Base-by-base conservation (phyloP, 345 rosid genomes). In the Moricandia moricandioides region DNA sequence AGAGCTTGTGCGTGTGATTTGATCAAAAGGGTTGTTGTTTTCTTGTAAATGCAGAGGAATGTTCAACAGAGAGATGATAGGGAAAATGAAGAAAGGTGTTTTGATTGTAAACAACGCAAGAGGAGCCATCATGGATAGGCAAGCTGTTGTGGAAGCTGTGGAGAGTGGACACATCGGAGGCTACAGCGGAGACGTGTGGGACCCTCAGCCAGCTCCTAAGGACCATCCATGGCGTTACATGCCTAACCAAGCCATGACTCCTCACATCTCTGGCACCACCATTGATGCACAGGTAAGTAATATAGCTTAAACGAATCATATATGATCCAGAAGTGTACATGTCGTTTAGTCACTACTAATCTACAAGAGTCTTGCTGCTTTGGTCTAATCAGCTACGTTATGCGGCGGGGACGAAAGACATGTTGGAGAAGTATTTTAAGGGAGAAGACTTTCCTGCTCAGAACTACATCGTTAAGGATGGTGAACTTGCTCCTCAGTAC, bases 161-260 rank as follows among this genome's bases (percentile, higher is more conserved):
- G 74, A 88, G 29, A 91, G 88, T 56, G 97, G 97, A 72, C 98
- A 87, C 9, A 86, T 94, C 71, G 98, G 84, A 79, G 98, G 98
- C 7, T 94, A 94, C 74, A 89, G 98, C 58, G 97, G 98, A 35
- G 98, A 94, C 83, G 96, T 90, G 67, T 94, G 98, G 98, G 16
- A 85, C 55, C 98, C 95, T 12, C 97, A 94, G 62, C 99, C 97
- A 8, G 96, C 99, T 64, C 97, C 97, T 12, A 91, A 90, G 82
- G 96, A 94, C 70, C 99, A 94, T 54, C 99, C 97, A 24, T 94
- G 99, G 99, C 94, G 98, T 21, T 89, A 88, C 84, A 94, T 94
- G 97, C 96, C 97, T 29, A 90, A 94, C 84, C 99, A 94, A 2
- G 97, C 97, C 14, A 94, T 94, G 99, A 94, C 97, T 2, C 99